These are phyloP conservation scores for Cryoendolithus antarcticus DNA, from an alignment of 2,329 filamentous ascomycete genomes.

Conservation along the genomic window DNA sequence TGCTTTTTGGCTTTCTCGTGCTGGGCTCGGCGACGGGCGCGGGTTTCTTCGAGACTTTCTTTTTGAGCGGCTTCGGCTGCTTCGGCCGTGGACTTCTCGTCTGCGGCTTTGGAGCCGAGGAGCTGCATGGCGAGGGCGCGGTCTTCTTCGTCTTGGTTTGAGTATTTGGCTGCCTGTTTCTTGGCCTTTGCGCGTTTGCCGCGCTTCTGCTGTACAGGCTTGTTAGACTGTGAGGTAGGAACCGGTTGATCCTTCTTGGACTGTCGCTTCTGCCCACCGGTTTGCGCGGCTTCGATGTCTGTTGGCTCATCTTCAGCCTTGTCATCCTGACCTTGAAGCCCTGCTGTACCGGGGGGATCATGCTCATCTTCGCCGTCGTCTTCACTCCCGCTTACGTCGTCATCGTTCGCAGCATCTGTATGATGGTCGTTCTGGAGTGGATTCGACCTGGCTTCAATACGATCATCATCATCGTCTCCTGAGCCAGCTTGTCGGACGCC, in stretches of 20 bases:
- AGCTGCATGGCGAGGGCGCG: slow-evolving; percentile 69
- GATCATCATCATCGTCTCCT: slow-evolving; percentile 15
- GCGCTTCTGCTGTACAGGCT: slow-evolving; percentile 33
- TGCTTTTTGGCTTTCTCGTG: slow-evolving; percentile 66
- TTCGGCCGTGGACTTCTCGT: slow-evolving; percentile 56
- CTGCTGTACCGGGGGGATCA: neutral
- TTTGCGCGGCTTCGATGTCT: slow-evolving; percentile 8
- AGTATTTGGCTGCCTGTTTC: slow-evolving; percentile 82
- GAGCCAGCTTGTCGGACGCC: slow-evolving; percentile 12
- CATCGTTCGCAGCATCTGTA: slow-evolving; percentile 14
- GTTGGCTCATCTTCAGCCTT: slow-evolving; percentile 11
- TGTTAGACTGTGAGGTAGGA: slow-evolving; percentile 16
- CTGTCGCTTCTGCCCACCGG: neutral
- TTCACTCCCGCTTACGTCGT: slow-evolving; percentile 15
- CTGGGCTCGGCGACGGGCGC: slow-evolving; percentile 64
- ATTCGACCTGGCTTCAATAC: slow-evolving; percentile 2
- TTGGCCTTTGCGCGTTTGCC: slow-evolving; percentile 75
- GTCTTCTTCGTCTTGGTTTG: slow-evolving; percentile 88
- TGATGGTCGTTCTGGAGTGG: slow-evolving; percentile 3
- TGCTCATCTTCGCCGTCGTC: slow-evolving; percentile 14
- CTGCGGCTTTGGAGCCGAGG: slow-evolving; percentile 61
- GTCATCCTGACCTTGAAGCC: slow-evolving; percentile 13
- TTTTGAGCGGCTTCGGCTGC: slow-evolving; percentile 46
- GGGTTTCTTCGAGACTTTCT: slow-evolving; percentile 52
- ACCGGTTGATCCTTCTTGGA: slow-evolving; percentile 15